Percentiles rank a stretch among this genome's conserved stretches.
Conservation (phyloP, 2,329 filamentous ascomycete genomes). For the Ceratocystis colombiana region DNA sequence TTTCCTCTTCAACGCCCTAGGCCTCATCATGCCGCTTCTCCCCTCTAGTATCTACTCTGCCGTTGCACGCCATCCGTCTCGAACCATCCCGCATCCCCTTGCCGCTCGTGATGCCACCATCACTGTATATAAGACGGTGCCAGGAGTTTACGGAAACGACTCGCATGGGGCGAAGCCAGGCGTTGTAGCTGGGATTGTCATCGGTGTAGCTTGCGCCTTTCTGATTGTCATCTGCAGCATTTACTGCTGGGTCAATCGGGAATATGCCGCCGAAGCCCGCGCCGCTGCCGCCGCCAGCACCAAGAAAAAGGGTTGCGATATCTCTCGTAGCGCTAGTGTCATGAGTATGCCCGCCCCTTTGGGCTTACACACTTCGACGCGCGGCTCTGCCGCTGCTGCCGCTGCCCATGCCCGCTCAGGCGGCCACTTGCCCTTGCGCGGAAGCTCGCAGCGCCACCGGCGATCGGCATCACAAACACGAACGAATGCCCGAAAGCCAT, state of each 20-base stretch:
- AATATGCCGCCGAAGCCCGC: constrained; percentile 16
- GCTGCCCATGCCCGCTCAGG: constrained; percentile 18
- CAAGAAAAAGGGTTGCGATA: background rate
- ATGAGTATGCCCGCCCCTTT: constrained; percentile 21
- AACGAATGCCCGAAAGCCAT: constrained; percentile 4
- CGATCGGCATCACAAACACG: constrained; percentile 6
- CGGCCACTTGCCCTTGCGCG: constrained; percentile 10
- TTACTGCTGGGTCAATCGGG: constrained; percentile 25
- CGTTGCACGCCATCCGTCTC: background rate
- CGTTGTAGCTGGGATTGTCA: constrained; percentile 23
- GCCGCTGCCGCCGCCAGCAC: constrained; percentile 7
- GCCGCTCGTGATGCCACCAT: constrained; percentile 25
- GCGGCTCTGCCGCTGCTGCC: constrained; percentile 2
- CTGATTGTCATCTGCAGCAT: constrained; percentile 23
- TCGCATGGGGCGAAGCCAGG: constrained; percentile 18
- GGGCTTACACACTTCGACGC: background rate
- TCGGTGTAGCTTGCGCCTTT: constrained; percentile 22
- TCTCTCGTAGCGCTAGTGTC: constrained; percentile 6
- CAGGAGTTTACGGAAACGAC: constrained; percentile 25
- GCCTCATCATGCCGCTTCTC: constrained; percentile 35
- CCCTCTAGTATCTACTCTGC: background rate
- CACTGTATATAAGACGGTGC: constrained; percentile 26
- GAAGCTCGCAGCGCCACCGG: constrained; percentile 8
- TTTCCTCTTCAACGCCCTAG: background rate
- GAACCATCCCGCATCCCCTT: constrained; percentile 35